Base-by-base conservation (phyloP, 257 asterid species). In the Cordia subcordata region DNA sequence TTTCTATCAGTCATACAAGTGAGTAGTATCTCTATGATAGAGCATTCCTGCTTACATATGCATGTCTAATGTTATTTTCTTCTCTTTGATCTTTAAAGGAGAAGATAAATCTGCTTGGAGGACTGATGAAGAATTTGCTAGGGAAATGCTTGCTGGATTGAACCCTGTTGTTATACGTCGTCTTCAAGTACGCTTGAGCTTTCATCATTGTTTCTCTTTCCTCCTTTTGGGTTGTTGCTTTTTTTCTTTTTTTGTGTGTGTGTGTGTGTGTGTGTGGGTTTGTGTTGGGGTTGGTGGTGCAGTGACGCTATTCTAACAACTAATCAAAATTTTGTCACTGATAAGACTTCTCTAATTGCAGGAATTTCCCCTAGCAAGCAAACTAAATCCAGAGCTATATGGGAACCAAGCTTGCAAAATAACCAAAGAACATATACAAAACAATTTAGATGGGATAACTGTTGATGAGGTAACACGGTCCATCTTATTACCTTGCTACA, bases 71-170 rank as follows among this genome's bases (percentile, higher is more conserved):
- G 46, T 15, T 18, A 40, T 56, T 11, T 46, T 19, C 35, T 21
- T 13, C 13, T 13, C 13, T 49, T 14, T 33, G 1, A 16, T 12
- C 22, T 13, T 5, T 52, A 50, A 40, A 65, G 22, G 80, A 88
- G 96, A 76, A 55, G 81, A 79, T 53, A 72, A 75, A 72, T 67
- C 75, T 18, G 89, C 90, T 19, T 88, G 94, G 96, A 77, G 85
- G 70, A 66, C 95, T 6, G 93, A 88, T 58, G 90, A 81, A 72
- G 94, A 85, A 71, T 88, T 85, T 63, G 86, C 78, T 35, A 79
- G 92, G 74, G 90, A 88, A 77, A 83, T 79, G 92, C 72, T 85
- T 61, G 96, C 94, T 16, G 96, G 94, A 64, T 54, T 81, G 58
- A 83, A 83, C 75, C 95, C 96, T 40, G 77, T 85, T 60, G 69